Base-by-base conservation (phyloP, 2,329 filamentous ascomycete species). In the Stagonosporopsis chrysanthemi region DNA sequence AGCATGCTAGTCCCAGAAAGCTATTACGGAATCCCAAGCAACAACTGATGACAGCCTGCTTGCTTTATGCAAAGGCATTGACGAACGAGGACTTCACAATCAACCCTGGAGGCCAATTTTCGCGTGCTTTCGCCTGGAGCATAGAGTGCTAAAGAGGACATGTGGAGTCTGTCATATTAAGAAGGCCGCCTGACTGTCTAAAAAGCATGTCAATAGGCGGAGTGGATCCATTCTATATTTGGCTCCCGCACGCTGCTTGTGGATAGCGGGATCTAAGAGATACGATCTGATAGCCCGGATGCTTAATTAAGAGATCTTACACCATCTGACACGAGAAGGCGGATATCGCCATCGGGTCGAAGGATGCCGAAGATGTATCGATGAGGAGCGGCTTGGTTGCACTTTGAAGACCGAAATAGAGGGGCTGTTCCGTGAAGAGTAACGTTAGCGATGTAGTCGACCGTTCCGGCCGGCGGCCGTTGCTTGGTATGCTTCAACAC, bases 1-100 rank as follows among this genome's bases (percentile, higher is more conserved):
- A 69, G 76, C n/a, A 64, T 78, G n/a, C 60, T 62, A 14, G 65
- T 70, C 8, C 77, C 77, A 8, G 56, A 65, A n/a, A 70, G 69
- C 2, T 77, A 73, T 40, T 72, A 70, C 43, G 75, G 73, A 6
- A 63, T 64, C 2, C 35, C 62, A 6, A 73, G 72, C 1, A 76
- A 2, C 58, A 64, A 23, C 56, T 71, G 11, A 56, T 60, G 38
- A 75, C 70, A 14, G 77, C 65, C 1, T 80, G 78, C 58, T 51
- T 78, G 52, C 61, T 80, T 56, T 80, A 69, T 51, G 69, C 62
- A 11, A 54, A 65, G 17, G 55, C 62, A 35, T 33, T 78, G 15
- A 14, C 24, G n/a, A 39, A 56, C 43, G 4, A n/a, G 26, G 36
- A 46, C n/a, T 53, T 53, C 7, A 14, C 17, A 15, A 3, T 7